A percentile compares a stretch with the other conserved stretches of the same genome.
phyloP scores from a whole-genome alignment of 2,329 filamentous ascomycete species.

The Curvularia sp. region DNA sequence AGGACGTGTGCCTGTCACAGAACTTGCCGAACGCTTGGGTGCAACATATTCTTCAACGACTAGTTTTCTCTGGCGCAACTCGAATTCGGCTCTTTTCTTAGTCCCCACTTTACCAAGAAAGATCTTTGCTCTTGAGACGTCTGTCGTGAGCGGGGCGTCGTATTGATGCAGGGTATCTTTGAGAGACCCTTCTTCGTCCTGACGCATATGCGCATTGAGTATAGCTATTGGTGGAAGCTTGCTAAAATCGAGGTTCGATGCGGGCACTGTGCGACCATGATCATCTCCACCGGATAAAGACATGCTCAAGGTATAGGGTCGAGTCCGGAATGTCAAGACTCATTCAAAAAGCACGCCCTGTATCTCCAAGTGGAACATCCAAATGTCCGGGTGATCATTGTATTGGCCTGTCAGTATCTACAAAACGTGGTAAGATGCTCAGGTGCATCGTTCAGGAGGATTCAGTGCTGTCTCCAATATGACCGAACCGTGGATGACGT shows the following conservation, averaged over 20 bases:
- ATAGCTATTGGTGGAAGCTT: constrained; percentile 72
- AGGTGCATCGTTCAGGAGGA: constrained; percentile 3
- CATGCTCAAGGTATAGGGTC: constrained; percentile 30
- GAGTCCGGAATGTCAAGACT: constrained; percentile 41
- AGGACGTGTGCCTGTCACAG: constrained; percentile 18
- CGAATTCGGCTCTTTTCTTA: constrained; percentile 75
- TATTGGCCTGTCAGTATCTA: constrained; percentile 15
- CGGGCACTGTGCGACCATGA: constrained; percentile 29
- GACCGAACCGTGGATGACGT: constrained; percentile 25
- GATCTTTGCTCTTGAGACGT: constrained; percentile 74
- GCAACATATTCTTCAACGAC: constrained; percentile 59
- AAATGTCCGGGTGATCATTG: constrained; percentile 27
- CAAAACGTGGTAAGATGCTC: background rate
- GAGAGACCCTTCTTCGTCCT: constrained; percentile 67
- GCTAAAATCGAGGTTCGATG: constrained; percentile 49
- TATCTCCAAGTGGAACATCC: constrained; percentile 23
- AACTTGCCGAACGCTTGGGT: constrained; percentile 28
- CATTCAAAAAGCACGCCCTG: constrained; percentile 33
- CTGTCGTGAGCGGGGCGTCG: constrained; percentile 69
- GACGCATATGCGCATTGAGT: constrained; percentile 71
- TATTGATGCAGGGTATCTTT: constrained; percentile 67
- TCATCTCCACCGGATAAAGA: constrained; percentile 27
- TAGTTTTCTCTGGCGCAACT: constrained; percentile 73
- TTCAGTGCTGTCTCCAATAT: constrained; percentile 1
- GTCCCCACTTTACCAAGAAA: constrained; percentile 76